Base-by-base conservation (phyloP, 176 grass and related monocot species). In the Lolium rigidum region DNA sequence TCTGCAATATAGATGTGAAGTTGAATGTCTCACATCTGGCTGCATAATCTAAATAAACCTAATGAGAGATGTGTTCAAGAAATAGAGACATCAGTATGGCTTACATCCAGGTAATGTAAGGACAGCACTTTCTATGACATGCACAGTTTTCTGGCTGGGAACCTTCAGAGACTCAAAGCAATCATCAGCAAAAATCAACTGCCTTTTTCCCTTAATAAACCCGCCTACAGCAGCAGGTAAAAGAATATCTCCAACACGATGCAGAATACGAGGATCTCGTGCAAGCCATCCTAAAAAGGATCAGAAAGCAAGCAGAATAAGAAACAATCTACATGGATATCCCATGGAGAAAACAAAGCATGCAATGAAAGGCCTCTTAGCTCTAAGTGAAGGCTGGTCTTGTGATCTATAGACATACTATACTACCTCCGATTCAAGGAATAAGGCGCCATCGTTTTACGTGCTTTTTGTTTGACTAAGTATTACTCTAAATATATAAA, bases 131-230 rank as follows among this genome's bases (percentile, higher is more conserved):
- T 86, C 84, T 88, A 99, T 86, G 70, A 92, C 86, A 90, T 88
- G 52, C 80, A 96, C 41, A 47, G 92, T 94, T 83, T 94, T 99
- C 55, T 96, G 79, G 61, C 86, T 93, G 49, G 92, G 94, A 49
- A 85, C 58, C 62, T 71, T 81, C 37, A 91, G 86, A 15, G 92
- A 71, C 88, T 94, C 87, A 76, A 99, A 99, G 79, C 97, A 96
- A 82, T 99, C 94, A 77, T 96, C 94, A 38, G 94, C 92, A 80
- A 99, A 94, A 85, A 96, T 56, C 59, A 99, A 85, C 85, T 87
- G 81, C 79, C 66, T 94, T 79, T 82, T 77, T 83, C 82, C 77
- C 73, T 85, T 98, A 86, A 90, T 98, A 86, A 90, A 70, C 82
- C 79, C 92, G 81, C 85, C 65, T 62, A 54, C 66, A 62, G 90